A percentile compares a stretch with the other conserved stretches of the same genome.
These are phyloP conservation scores for Metschnikowia similis DNA, from an alignment of 805 yeast genomes.

Conservation along the genomic window DNA sequence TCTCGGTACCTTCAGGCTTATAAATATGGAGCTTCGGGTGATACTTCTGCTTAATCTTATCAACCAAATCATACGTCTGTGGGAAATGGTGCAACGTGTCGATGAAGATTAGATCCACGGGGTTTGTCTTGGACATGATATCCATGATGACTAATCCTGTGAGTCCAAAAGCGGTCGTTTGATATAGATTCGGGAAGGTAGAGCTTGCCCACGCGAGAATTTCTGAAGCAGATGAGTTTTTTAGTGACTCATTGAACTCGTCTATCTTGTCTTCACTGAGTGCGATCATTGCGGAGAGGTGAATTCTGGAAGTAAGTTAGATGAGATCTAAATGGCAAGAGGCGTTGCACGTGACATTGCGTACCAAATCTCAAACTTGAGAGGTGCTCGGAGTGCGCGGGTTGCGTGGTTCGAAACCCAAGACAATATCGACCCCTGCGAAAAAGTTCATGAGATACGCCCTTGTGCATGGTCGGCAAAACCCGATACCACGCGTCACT, in stretches of 20 bases:
- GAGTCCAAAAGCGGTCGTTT: constrained; percentile 93
- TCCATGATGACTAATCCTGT: constrained; percentile 88
- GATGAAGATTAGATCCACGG: constrained; percentile 74
- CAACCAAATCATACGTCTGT: constrained; percentile 79
- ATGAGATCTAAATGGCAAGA: background rate
- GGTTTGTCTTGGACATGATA: constrained; percentile 51
- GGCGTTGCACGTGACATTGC: constrained; percentile 16
- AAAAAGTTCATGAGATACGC: background rate
- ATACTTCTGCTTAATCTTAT: constrained; percentile 54
- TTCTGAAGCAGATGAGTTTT: constrained; percentile 59
- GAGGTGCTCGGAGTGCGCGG: background rate
- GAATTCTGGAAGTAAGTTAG: background rate
- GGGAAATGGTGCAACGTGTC: constrained; percentile 93
- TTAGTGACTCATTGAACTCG: constrained; percentile 61
- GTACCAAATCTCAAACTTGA: constrained; percentile 2
- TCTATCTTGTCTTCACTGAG: constrained; percentile 47
- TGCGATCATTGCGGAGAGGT: constrained; percentile 9
- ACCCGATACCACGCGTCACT: background rate
- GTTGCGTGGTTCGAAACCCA: background rate
- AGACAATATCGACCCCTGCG: background rate
- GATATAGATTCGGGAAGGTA: constrained; percentile 80
- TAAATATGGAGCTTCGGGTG: constrained; percentile 56
- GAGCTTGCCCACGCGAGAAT: constrained; percentile 75
- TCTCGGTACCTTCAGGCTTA: constrained; percentile 55
- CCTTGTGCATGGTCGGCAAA: background rate